Evolutionary conservation across 768 basidiomycete genomes (phyloP).

Genomic region (Agrocybe chaxingu): DNA sequence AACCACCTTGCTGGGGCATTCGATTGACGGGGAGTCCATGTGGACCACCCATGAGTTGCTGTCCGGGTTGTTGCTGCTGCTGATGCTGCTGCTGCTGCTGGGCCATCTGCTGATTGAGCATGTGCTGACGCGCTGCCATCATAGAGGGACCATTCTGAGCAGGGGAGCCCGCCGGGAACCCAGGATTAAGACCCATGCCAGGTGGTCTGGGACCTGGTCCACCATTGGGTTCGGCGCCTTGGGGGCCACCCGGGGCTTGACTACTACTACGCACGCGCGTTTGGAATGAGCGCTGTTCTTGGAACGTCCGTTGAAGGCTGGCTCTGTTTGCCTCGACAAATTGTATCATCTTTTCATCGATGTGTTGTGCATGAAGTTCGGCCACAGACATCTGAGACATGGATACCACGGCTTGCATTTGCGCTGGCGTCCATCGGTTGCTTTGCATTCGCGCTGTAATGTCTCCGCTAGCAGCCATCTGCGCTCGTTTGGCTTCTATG

Average conservation of each 20-base stretch:
- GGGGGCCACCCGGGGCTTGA: constrained; percentile 2
- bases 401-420: constrained; percentile 42
- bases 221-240: constrained; percentile 2
- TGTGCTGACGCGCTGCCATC: neutral
- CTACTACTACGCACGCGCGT: constrained; percentile 21
- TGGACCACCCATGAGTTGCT: constrained; percentile 8
- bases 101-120: constrained; percentile 9
- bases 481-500: constrained; percentile 31
- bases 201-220: neutral
- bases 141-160: neutral
- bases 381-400: constrained; percentile 42
- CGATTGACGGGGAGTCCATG: constrained; percentile 1
- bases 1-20: constrained; percentile 5
- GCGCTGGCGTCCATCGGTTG: constrained; percentile 21
- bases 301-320: constrained; percentile 35
- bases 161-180: constrained; percentile 2
- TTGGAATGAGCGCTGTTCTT: constrained; percentile 37
- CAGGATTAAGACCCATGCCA: constrained; percentile 4
- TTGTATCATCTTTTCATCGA: constrained; percentile 48
- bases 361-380: constrained; percentile 51
- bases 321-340: constrained; percentile 57
- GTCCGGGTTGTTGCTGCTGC: constrained; percentile 16
- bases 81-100: constrained; percentile 15
- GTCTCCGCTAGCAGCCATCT: constrained; percentile 6
- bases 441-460: constrained; percentile 7